Base-by-base conservation (phyloP, 2,329 filamentous ascomycete species). In the Uncinocarpus reesii region DNA sequence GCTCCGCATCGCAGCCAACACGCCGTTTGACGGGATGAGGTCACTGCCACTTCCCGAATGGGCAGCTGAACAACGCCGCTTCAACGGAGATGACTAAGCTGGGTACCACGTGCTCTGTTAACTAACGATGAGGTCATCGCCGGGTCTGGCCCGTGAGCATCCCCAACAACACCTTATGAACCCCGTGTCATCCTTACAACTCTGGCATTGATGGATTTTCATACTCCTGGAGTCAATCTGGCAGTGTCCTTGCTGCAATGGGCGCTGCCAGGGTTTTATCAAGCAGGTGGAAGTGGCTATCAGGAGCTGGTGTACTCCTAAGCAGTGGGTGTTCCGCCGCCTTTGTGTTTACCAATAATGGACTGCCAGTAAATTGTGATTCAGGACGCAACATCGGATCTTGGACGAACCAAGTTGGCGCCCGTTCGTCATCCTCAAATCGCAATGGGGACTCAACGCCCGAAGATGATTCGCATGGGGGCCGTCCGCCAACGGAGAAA, bases 251-350 rank as follows among this genome's bases (percentile, higher is more conserved):
- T 38, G 38, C 51, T 37, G 60, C 54, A 53, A 68, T 68, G 65
- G 61, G 60, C 52, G 59, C 59, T 55, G 56, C 61, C 44, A 62
- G 57, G 53, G 52, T 58, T 45, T 55, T 60, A 44, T 58, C 60
- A 44, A 50, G 66, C 43, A 60, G 59, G 46, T 67, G 65, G 65
- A 60, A 62, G 35, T 57, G 64, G 38, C 60, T 64, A 42, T 61
- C 65, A 20, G 62, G 59, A 40, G 58, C 60, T 31, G 53, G 65
- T 26, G 55, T 60, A 24, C 57, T 62, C 42, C 48, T 61, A 29
- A 53, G 54, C 15, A 46, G 52, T 36, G 58, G 60, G 50, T 56
- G 53, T 36, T 51, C 58, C 7, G 51, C 58, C 7, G 51, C 57
- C 26, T 62, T 59, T 49, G 24, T 43, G 18, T 38, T 44, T 23